A percentile compares a stretch with the other conserved stretches of the same genome.
Conservation (phyloP, 257 asterid species). For the Knoxia roxburghii region DNA sequence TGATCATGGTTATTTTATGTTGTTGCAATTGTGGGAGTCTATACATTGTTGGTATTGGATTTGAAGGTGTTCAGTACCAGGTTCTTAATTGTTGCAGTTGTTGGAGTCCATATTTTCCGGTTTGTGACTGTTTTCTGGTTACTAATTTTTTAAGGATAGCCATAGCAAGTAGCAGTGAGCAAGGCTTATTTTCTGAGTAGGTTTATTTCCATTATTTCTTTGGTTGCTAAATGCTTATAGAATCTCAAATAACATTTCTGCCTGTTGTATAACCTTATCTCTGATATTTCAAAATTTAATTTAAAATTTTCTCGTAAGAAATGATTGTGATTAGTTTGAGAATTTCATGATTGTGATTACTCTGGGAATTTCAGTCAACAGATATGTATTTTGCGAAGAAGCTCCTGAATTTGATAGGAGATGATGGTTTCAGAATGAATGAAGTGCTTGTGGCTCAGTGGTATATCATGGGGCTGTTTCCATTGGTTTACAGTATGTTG, state of each 20-base stretch:
- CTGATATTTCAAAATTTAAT: background rate
- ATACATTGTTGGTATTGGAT: background rate
- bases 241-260: no score
- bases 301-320: background rate
- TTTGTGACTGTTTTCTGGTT: no score
- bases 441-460: slow-evolving; percentile 67
- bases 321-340: no score
- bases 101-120: background rate
- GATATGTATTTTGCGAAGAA: slow-evolving; percentile 71
- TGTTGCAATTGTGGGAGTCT: background rate
- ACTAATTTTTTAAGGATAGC: background rate
- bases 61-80: background rate
- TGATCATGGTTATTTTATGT: background rate
- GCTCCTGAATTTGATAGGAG: slow-evolving; percentile 71
- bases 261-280: no score
- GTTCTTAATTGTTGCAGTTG: background rate
- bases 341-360: slow-evolving; percentile 3
- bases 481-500: slow-evolving; percentile 72
- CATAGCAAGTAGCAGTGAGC: background rate
- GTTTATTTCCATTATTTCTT: no score
- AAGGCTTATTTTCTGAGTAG: background rate
- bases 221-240: no score
- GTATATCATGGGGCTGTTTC: slow-evolving; percentile 95
- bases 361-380: slow-evolving; percentile 40
- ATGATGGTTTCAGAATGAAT: slow-evolving; percentile 88